A percentile compares a stretch with the other conserved stretches of the same genome.
phyloP scores from a whole-genome alignment of 768 basidiomycete genomes.

The Boletus eberwhitei region DNA sequence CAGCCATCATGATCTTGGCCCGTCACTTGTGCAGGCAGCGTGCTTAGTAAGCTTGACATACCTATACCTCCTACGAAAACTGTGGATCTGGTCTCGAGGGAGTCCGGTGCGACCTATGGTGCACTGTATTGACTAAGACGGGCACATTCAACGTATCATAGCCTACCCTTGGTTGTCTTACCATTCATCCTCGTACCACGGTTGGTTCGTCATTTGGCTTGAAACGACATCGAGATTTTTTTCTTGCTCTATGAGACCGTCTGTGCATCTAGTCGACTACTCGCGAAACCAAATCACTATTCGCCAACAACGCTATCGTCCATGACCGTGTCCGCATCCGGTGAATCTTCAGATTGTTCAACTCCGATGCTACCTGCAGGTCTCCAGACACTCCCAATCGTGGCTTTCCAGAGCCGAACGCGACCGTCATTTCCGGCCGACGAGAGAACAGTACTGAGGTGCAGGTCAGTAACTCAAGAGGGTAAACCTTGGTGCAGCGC shows the following conservation, averaged over 20 bases:
- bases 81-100: not conserved
- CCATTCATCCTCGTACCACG: not conserved
- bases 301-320: constrained; percentile 35
- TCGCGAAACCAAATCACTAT: not conserved
- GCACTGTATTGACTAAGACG: not conserved
- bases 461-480: constrained; percentile 1
- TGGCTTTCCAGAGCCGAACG: constrained; percentile 82
- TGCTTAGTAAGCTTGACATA: not conserved
- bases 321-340: constrained; percentile 43
- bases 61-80: not conserved
- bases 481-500: not conserved
- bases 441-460: constrained; percentile 68
- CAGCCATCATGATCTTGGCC: not conserved
- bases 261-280: not conserved
- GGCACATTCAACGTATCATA: not conserved
- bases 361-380: constrained; percentile 79
- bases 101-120: not conserved
- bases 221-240: not conserved
- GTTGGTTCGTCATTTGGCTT: too few species aligned
- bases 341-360: constrained; percentile 61
- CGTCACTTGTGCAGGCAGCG: too few species aligned
- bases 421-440: constrained; percentile 83
- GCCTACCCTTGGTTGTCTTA: not conserved
- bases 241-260: not conserved
- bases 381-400: constrained; percentile 80